Conservation (phyloP, 148 eudicot species). For the Tetragonia tetragonoides region DNA sequence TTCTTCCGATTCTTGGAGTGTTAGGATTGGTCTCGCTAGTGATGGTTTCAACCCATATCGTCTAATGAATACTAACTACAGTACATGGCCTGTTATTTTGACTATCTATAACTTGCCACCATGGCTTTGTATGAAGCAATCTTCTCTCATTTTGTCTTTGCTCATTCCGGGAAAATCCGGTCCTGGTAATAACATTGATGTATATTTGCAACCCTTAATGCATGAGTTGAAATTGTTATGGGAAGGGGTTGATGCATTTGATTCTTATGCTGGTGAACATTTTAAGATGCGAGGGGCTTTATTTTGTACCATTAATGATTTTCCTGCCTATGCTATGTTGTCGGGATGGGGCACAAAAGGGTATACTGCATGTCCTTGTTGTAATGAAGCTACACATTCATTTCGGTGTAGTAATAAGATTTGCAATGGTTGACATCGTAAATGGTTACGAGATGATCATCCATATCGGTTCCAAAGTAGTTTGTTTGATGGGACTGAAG, state of each 20-base stretch:
- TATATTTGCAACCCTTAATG: too few relatives aligned
- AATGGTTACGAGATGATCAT: slow-evolving; percentile 8
- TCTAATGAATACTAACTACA: too few relatives aligned
- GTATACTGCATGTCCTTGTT: slow-evolving; percentile 6
- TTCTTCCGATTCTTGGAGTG: background rate
- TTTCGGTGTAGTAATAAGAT: slow-evolving; percentile 1
- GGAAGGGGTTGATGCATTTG: background rate
- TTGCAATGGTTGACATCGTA: background rate
- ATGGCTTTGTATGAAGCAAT: background rate
- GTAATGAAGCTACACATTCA: background rate
- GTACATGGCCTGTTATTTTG: too few relatives aligned
- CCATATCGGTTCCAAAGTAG: background rate
- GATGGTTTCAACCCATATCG: too few relatives aligned
- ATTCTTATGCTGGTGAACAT: background rate
- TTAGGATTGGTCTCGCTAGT: background rate
- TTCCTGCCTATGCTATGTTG: background rate
- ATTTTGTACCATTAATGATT: background rate
- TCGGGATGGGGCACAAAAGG: slow-evolving; percentile 13
- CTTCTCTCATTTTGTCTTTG: background rate
- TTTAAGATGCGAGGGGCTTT: slow-evolving; percentile 12
- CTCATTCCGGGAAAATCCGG: too few relatives aligned
- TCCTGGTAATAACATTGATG: too few relatives aligned
- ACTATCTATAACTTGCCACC: background rate
- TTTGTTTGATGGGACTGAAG: slow-evolving; percentile 5
- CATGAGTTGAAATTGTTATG: too few relatives aligned